Evolutionary conservation across 225 moss, liverwort and hornwort genomes (phyloP), one percentile per base, ranked within the genome.

Genomic region (Marchantia polymorpha): DNA sequence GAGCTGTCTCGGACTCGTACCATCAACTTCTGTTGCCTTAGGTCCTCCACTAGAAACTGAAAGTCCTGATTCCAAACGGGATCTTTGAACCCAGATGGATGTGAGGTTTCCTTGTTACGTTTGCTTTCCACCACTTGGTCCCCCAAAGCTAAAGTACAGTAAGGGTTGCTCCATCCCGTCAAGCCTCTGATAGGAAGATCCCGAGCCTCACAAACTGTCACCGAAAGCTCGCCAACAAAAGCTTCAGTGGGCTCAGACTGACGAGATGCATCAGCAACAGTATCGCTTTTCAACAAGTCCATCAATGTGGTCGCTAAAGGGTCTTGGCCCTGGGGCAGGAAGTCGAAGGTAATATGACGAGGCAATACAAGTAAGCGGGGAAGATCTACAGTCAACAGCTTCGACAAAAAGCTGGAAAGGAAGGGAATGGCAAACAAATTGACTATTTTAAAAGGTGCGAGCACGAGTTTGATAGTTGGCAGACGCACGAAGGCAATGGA

Each of bases 41-140:
- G 94, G 79, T 96, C 92, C 71, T 96, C 92, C 60, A 96, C 96
- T 59, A 96, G 74, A 69, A 96, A 82, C 80, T 91, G 83, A 68
- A 96, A 96, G 56, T 96, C 96, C 63, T 96, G 96, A 31, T 96
- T 96, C 96, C 96, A 96, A 27, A 96, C 94, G 0, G 96, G 96
- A 79, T 96, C 89, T 82, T 91, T 92, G 78, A 92, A 91, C 23
- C 96, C 94, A 12, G 96, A 90, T 10, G 96, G 96, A 63, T 93
- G 92, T 16, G 94, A 94, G 14, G 96, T 96, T 76, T 96, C 96
- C 61, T 94, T 96, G 66, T 96, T 96, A 31, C 96, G 89, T 77
- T 96, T 96, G 82, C 96, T 96, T 81, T 96, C 96, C 7, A 85
- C 64, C 63, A 96, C 92, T 84, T 96, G 96, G 67, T 96, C 94